These are phyloP conservation scores for Phylloporus sp. DNA, from an alignment of 768 basidiomycete species.

Conservation along the genomic window DNA sequence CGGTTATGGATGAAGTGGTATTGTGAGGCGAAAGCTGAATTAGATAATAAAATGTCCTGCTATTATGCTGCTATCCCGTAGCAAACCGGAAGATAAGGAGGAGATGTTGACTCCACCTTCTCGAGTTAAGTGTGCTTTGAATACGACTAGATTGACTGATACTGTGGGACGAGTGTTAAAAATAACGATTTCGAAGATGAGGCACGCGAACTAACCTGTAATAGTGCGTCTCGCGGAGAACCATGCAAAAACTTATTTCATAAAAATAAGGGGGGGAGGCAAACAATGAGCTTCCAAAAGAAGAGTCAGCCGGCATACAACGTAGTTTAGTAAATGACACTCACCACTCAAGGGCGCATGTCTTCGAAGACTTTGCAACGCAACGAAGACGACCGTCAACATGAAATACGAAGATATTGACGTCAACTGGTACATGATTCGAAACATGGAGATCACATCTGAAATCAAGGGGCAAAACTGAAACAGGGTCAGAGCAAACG, in stretches of 20 bases:
- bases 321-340: background rate
- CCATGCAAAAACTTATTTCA: background rate
- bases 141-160: conserved; percentile 1
- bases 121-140: background rate
- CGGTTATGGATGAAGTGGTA: background rate
- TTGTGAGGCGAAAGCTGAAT: background rate
- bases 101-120: background rate
- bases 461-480: conserved; percentile 22
- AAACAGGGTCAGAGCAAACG: background rate
- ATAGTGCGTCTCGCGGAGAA: background rate
- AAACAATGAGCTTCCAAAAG: conserved; percentile 5
- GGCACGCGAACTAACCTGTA: background rate
- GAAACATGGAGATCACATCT: conserved; percentile 19
- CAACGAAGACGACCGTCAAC: conserved; percentile 5
- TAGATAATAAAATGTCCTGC: background rate
- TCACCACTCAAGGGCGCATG: conserved; percentile 10
- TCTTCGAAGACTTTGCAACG: background rate
- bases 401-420: conserved; percentile 13
- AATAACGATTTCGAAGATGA: background rate
- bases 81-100: background rate
- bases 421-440: conserved; percentile 11
- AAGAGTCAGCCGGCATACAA: background rate
- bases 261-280: background rate
- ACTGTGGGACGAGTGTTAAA: background rate
- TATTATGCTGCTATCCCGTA: background rate